Evolutionary conservation across 2,329 filamentous ascomycete species (phyloP), one percentile per base, ranked within the genome.

Genomic region (Fusarium sp.): DNA sequence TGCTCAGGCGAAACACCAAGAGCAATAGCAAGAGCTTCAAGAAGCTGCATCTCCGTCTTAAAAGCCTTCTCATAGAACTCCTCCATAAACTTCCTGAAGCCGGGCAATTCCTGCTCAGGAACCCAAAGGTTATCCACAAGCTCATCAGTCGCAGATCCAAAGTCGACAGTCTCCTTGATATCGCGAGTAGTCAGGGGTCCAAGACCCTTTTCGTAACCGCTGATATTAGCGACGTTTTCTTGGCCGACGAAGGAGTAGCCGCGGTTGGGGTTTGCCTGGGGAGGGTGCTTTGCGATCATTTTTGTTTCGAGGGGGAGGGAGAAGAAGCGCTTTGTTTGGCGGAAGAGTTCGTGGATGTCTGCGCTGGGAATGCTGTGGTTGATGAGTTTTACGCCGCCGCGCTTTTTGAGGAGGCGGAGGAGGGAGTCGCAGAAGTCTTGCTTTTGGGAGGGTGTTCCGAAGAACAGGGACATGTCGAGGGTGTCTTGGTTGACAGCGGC

Each of bases 1-100:
- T 90, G 95, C 4, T 76, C 76, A 70, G 89, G 85, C 0, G 88
- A 85, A 10, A 94, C 82, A 2, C 86, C 89, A 84, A 95, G 87
- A 0, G 91, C 93, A 16, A 93, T 81, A 2, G 92, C 92, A 60
- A 95, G 91, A 9, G 92, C 91, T 5, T 89, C 85, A 89, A 96
- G 94, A 28, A 95, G 86, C 64, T 92, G 82, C 47, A 87, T 83
- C 79, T 97, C 91, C 40, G 97, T 80, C 18, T 82, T 78, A 78
- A 93, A 92, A 78, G 92, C 94, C 60, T 85, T 84, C 18, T 85
- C 84, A 71, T 91, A 92, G 78, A 97, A 97, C 2, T 80, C 78
- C 55, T 89, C 75, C 72, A 75, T 76, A 25, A 76, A 75, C 2
- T 37, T 59, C 30, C 74, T 62, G 49, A 76, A 72, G 11, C 72